Evolutionary conservation across 2,329 filamentous ascomycete species (phyloP).

Genomic region (Stenocarpella maydis): DNA sequence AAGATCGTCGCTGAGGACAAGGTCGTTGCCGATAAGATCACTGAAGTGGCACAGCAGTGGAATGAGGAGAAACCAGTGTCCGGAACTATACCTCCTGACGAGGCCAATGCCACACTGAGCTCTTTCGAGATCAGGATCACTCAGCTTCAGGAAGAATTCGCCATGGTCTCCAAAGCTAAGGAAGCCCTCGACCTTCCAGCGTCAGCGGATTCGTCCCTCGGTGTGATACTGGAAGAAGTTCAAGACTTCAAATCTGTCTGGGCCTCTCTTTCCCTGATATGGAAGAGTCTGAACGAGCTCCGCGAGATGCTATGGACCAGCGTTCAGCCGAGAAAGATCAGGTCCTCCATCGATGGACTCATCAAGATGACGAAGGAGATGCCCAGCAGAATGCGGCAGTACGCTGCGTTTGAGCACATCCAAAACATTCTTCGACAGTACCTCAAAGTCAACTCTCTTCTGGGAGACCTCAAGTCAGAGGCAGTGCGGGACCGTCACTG

Average conservation of each 20-base stretch:
- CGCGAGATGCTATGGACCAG: constrained; percentile 94
- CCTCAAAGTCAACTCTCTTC: constrained; percentile 87
- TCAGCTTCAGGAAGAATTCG: constrained; percentile 83
- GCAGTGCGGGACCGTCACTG: constrained; percentile 96
- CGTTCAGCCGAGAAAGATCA: constrained; percentile 92
- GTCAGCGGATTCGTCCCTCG: constrained; percentile 80
- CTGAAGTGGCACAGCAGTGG: constrained; percentile 86
- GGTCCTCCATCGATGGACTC: constrained; percentile 85
- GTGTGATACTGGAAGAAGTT: constrained; percentile 91
- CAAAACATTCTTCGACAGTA: constrained; percentile 89
- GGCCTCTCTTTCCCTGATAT: constrained; percentile 94
- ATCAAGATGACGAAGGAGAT: constrained; percentile 99
- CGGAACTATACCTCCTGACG: constrained; percentile 88
- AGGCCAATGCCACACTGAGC: constrained; percentile 82
- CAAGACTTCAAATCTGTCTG: constrained; percentile 99
- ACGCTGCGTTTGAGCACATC: constrained; percentile 99
- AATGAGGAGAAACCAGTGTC: constrained; percentile 97
- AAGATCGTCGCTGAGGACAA: constrained; percentile 96
- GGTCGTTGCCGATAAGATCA: constrained; percentile 87
- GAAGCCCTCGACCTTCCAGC: constrained; percentile 92
- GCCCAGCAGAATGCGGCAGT: constrained; percentile 98
- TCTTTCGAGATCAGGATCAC: constrained; percentile 87
- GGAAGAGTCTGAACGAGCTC: constrained; percentile 94
- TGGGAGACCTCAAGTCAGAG: constrained; percentile 93
- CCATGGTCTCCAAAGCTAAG: constrained; percentile 96